These are phyloP conservation scores for Sporodiniella umbellata DNA, from an alignment of 371 early-diverging fungal genomes.

Conservation along the genomic window DNA sequence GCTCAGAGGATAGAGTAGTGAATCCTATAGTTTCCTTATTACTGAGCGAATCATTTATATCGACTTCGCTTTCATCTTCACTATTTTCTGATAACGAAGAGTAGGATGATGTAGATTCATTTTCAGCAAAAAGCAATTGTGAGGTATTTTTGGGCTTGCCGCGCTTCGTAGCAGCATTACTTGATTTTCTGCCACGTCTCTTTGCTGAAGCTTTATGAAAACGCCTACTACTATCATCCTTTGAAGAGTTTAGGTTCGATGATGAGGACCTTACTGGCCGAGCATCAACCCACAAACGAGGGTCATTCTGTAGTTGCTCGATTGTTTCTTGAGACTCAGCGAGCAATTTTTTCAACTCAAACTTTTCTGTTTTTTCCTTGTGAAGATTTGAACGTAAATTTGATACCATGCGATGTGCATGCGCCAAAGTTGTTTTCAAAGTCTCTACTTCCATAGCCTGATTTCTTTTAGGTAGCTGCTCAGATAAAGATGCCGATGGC, in stretches of 20 bases:
- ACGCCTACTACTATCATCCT: slow-evolving; percentile 9
- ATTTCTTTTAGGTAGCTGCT: slow-evolving; percentile 21
- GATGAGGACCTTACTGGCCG: slow-evolving; percentile 8
- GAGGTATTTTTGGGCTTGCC: slow-evolving; percentile 9
- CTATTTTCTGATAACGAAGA: slow-evolving; percentile 26
- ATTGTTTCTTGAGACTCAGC: slow-evolving; percentile 62
- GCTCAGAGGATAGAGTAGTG: slow-evolving; percentile 24
- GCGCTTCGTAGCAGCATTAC: background rate
- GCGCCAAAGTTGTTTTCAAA: slow-evolving; percentile 38
- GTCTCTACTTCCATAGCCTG: slow-evolving; percentile 47
- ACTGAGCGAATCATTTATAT: background rate
- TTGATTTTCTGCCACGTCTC: slow-evolving; percentile 8
- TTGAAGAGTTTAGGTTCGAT: background rate
- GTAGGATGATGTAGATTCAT: slow-evolving; percentile 19
- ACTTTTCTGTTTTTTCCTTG: slow-evolving; percentile 56
- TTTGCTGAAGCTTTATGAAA: slow-evolving; percentile 10
- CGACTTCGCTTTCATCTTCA: slow-evolving; percentile 22
- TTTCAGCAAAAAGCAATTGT: slow-evolving; percentile 1
- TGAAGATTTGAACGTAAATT: slow-evolving; percentile 40
- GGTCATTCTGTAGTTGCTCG: slow-evolving; percentile 57
- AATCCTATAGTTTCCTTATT: slow-evolving; percentile 9
- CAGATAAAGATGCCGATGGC: slow-evolving; percentile 24
- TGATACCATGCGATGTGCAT: slow-evolving; percentile 48
- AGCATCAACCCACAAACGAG: slow-evolving; percentile 43
- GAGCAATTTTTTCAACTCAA: slow-evolving; percentile 60